Conservation (phyloP, 176 grass and related monocot species). For the Oryza brachyantha region DNA sequence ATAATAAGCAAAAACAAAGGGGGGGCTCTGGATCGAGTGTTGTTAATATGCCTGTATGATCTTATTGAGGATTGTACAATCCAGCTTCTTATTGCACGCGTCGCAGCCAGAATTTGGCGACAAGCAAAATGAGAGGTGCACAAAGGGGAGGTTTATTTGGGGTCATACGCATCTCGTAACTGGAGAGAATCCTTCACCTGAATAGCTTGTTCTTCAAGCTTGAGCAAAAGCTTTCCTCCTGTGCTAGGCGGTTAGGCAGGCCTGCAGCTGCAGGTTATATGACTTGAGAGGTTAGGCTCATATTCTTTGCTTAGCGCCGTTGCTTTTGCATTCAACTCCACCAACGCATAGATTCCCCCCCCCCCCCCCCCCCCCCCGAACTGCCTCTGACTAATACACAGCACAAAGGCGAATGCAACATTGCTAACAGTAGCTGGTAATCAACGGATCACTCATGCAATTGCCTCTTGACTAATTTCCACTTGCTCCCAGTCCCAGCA, state of each 20-base stretch:
- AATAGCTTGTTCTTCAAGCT: slow-evolving; percentile 34
- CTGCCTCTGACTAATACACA: neutral
- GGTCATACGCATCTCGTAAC: too few relatives aligned
- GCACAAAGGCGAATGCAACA: neutral
- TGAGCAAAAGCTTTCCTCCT: slow-evolving; percentile 12
- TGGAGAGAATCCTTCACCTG: neutral
- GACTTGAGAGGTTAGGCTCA: too few relatives aligned
- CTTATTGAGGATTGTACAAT: neutral
- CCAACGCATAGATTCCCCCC: too few relatives aligned
- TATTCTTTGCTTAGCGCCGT: slow-evolving; percentile 51
- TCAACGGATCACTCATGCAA: too few relatives aligned
- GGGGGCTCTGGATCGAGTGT: neutral
- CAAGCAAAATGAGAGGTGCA: neutral
- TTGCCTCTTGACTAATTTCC: too few relatives aligned
- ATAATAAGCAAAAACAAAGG: too few relatives aligned
- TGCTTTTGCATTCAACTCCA: slow-evolving; percentile 1
- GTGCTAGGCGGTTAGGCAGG: slow-evolving; percentile 16
- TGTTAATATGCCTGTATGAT: neutral
- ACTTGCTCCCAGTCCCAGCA: too few relatives aligned
- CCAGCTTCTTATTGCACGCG: too few relatives aligned
- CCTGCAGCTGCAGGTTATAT: slow-evolving; percentile 22
- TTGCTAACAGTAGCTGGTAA: too few relatives aligned
- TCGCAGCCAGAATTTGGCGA: neutral
- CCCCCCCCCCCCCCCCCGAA: too few relatives aligned
- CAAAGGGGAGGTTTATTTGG: neutral